Conservation (phyloP, 2,329 filamentous ascomycete genomes). For the Sphaerulina vaccinii region DNA sequence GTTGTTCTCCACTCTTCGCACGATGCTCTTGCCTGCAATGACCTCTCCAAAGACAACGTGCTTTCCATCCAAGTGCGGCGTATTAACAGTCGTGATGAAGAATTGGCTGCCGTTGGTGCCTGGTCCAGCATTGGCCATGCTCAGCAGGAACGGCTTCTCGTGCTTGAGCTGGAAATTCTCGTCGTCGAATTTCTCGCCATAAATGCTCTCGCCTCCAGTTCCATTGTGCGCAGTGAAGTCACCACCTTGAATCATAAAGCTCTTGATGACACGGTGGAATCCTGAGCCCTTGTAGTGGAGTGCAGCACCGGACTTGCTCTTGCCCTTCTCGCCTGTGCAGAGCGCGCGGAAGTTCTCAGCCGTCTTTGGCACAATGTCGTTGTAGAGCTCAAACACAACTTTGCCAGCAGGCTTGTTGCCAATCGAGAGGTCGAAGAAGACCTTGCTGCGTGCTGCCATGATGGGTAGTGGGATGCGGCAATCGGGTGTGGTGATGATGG, state of each 20-base stretch:
- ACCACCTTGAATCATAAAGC: conserved; percentile 98
- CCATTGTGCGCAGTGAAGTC: conserved; percentile 95
- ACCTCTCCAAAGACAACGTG: conserved; percentile 98
- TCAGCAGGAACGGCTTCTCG: conserved; percentile 86
- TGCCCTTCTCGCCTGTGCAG: conserved; percentile 91
- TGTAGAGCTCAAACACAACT: conserved; percentile 77
- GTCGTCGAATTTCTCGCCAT: conserved; percentile 94
- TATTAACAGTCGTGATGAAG: conserved; percentile 95
- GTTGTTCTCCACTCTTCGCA: conserved; percentile 86
- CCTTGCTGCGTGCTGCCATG: conserved; percentile 60
- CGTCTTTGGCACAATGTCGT: conserved; percentile 79
- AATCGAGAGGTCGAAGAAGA: conserved; percentile 92
- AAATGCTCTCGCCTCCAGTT: conserved; percentile 95
- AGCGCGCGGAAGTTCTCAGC: conserved; percentile 94
- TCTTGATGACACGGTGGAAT: conserved; percentile 97
- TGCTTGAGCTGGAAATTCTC: conserved; percentile 94
- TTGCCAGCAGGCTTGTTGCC: conserved; percentile 72
- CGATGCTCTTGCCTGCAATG: conserved; percentile 83
- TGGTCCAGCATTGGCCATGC: conserved; percentile 96
- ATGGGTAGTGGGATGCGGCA: neutral
- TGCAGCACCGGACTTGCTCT: conserved; percentile 75
- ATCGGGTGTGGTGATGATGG: neutral
- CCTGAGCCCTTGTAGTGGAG: conserved; percentile 87
- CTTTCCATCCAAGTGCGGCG: conserved; percentile 91
- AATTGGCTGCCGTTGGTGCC: conserved; percentile 97